Percentiles rank a stretch among this genome's conserved stretches.
phyloP scores from a whole-genome alignment of 2,329 filamentous ascomycete genomes.

The Hypoxylon sp. region DNA sequence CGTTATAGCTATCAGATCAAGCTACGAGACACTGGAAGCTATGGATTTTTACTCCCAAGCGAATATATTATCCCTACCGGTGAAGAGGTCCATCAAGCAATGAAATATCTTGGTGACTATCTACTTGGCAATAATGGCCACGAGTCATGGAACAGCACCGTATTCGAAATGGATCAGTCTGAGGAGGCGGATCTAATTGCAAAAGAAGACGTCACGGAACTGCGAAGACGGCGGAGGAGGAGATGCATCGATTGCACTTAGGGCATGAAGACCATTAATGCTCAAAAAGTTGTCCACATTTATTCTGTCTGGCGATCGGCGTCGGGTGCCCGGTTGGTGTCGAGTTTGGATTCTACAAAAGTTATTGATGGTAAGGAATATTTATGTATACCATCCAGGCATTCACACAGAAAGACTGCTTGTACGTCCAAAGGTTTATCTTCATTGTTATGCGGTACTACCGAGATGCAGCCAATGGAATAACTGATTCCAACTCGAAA shows the following conservation, averaged over 20 bases:
- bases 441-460: neutral
- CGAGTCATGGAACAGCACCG: conserved; percentile 59
- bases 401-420: neutral
- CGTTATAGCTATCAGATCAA: conserved; percentile 95
- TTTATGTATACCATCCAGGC: neutral
- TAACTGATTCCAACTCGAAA: neutral
- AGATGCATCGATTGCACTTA: conserved; percentile 30
- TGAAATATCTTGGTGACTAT: conserved; percentile 88
- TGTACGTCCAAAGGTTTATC: neutral
- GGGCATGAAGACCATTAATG: neutral
- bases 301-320: conserved; percentile 5
- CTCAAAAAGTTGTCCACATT: conserved; percentile 6
- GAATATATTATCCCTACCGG: conserved; percentile 92
- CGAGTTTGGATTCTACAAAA: neutral
- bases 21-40: conserved; percentile 91
- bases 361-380: neutral
- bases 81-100: conserved; percentile 85
- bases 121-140: conserved; percentile 79
- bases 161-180: conserved; percentile 48
- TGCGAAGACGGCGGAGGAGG: conserved; percentile 44
- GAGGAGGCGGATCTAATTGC: conserved; percentile 39
- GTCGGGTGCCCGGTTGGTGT: conserved; percentile 7
- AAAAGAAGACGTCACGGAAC: conserved; percentile 40
- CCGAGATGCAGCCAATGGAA: neutral
- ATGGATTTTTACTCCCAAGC: conserved; percentile 90